phyloP scores from a whole-genome alignment of 2,329 filamentous ascomycete genomes.

The Fusarium devonianum region DNA sequence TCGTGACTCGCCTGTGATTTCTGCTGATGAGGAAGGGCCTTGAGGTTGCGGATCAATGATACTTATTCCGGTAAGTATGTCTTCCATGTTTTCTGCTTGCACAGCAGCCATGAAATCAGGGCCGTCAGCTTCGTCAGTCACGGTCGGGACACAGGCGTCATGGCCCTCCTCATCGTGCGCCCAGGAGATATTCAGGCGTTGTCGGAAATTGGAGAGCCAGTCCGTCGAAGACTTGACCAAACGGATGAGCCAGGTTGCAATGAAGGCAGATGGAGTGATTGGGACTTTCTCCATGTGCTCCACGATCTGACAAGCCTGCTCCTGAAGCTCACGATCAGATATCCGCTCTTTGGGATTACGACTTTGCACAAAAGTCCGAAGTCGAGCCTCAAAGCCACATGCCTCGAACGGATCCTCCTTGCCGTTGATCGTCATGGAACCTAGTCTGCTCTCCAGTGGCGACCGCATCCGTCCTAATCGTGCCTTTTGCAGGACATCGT shows the following conservation, averaged over 20 bases:
- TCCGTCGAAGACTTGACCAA: constrained; percentile 9
- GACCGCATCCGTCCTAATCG: constrained; percentile 38
- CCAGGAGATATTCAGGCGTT: not conserved
- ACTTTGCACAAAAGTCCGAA: constrained; percentile 21
- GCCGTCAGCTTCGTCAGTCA: not conserved
- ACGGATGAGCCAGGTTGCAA: constrained; percentile 12
- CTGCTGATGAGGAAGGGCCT: not conserved
- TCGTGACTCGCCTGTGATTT: not conserved
- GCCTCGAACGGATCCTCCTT: constrained; percentile 40
- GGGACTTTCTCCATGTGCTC: constrained; percentile 9
- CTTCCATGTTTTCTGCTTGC: not conserved
- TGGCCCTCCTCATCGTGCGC: not conserved
- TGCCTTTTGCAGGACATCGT: constrained; percentile 20
- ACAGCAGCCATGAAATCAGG: too few relatives aligned
- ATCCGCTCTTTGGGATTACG: not conserved
- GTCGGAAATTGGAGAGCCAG: constrained; percentile 19
- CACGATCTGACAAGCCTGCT: constrained; percentile 25
- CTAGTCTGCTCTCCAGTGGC: constrained; percentile 28
- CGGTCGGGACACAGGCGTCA: not conserved
- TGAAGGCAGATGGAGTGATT: constrained; percentile 18
- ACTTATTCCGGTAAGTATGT: too few relatives aligned
- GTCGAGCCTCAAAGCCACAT: constrained; percentile 38
- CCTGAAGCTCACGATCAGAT: constrained; percentile 22
- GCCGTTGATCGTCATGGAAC: constrained; percentile 37
- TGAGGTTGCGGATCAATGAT: too few relatives aligned